Base-by-base conservation (phyloP, 31 red algal species). In the Porphyra umbilicalis region DNA sequence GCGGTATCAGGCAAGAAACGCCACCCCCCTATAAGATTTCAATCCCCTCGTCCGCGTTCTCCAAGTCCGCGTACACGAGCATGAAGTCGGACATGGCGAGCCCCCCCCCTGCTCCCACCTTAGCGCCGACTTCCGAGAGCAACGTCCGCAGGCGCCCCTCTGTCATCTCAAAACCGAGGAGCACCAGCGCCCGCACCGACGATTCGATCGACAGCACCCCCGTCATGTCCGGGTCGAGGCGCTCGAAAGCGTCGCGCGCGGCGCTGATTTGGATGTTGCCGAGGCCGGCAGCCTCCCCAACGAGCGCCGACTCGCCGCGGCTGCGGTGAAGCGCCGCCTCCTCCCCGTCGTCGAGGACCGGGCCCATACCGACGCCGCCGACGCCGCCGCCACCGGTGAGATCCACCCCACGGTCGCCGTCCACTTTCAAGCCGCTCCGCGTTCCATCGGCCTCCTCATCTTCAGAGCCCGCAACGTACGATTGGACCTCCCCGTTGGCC, bases 401-500 rank as follows among this genome's bases (percentile, higher is more conserved):
- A 29, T 71, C 57, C 57, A 71, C 57, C 13, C 57, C 57, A 1
- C 57, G 57, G 9, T 39, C 38, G 38, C 38, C 25, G 20, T n/a
- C 57, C 25, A 18, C 57, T 4, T 29, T 29, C 6, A 8, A 18
- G 30, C 57, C 20, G 57, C 30, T 29, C 25, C 25, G 25, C 6
- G 6, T 29, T 4, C 3, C 57, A 29, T 71, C 57, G 57, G 3
- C 42, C 3, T 18, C 57, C 25, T 4, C 8, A 8, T 7, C 57
- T 6, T 71, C 57, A 18, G 0, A 5, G 57, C 30, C 8, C 13
- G 57, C 57, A 79, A 38, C 77, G 77, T 79, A 79, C 77, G 38
- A 36, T n/a, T 79, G 36, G 38, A 79, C 77, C 77, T 79, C 77
- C 20, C 77, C 77, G 38, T 79, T n/a, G 77, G 35, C 25, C 38